phyloP scores from a whole-genome alignment of 306 rosid species.

The Pueraria montana region DNA sequence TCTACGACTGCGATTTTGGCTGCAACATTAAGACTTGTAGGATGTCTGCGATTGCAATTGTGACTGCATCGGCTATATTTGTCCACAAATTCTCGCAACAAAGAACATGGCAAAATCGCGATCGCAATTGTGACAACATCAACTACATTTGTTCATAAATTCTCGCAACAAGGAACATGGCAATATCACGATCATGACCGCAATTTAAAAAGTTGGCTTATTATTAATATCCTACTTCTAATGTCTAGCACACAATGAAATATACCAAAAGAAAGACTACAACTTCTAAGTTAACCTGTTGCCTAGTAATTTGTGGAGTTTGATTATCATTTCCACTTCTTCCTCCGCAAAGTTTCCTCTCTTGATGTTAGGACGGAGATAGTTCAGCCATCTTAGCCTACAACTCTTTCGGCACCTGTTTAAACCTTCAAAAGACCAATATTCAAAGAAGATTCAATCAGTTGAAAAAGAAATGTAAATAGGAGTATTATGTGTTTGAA shows the following conservation, averaged over 20 bases:
- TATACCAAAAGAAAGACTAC: neutral
- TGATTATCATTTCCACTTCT: conserved; percentile 68
- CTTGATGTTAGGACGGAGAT: conserved; percentile 73
- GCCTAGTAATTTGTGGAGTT: conserved; percentile 69
- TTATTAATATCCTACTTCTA: too few relatives aligned
- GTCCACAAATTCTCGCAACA: too few relatives aligned
- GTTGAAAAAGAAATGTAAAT: neutral
- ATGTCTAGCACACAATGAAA: neutral
- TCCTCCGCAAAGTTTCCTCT: conserved; percentile 68
- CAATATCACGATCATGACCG: too few relatives aligned
- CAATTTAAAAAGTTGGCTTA: too few relatives aligned
- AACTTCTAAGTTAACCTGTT: conserved; percentile 56
- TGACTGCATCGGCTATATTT: neutral
- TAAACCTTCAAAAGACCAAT: conserved; percentile 55
- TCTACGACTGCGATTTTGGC: neutral
- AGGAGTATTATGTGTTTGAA: neutral
- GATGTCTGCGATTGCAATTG: neutral
- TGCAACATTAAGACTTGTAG: neutral
- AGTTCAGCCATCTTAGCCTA: conserved; percentile 73
- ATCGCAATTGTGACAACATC: too few relatives aligned
- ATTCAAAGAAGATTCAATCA: conserved; percentile 6
- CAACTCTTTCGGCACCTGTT: conserved; percentile 76
- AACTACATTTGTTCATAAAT: too few relatives aligned
- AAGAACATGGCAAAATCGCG: too few relatives aligned
- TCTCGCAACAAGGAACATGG: too few relatives aligned